phyloP scores from a whole-genome alignment of 2,329 filamentous ascomycete species.

The Calonectria pseudoreteaudii region DNA sequence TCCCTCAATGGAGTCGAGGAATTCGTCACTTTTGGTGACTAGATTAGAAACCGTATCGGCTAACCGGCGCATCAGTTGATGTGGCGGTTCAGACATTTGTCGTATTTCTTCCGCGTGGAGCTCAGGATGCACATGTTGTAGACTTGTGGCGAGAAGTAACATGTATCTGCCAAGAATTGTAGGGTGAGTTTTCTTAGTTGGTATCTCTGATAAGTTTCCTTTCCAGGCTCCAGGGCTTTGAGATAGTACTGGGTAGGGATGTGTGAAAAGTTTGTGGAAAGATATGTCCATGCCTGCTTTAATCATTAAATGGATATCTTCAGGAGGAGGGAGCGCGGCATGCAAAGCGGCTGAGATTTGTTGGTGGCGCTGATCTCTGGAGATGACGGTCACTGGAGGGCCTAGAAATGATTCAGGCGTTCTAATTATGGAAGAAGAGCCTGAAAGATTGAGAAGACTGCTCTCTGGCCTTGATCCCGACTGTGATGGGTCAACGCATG shows the following conservation, averaged over 20 bases:
- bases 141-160: conserved; percentile 55
- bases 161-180: conserved; percentile 58
- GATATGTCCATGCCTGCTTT: conserved; percentile 14
- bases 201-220: neutral
- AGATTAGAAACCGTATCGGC: conserved; percentile 33
- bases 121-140: conserved; percentile 54
- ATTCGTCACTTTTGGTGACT: conserved; percentile 60
- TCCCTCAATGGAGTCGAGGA: conserved; percentile 61
- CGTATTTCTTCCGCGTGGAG: conserved; percentile 28
- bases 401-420: neutral
- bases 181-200: conserved; percentile 51
- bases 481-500: neutral
- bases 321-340: neutral
- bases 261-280: conserved; percentile 9
- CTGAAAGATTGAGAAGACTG: too few species aligned
- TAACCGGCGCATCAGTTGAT: neutral
- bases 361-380: neutral
- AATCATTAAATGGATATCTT: conserved; percentile 6
- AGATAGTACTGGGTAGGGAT: neutral
- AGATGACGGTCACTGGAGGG: neutral
- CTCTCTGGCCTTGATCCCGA: neutral
- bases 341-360: neutral
- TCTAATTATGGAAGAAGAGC: neutral
- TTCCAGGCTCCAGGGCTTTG: neutral
- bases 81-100: neutral